Evolutionary conservation across 345 rosid species (phyloP).

Genomic region (Populus ilicifolia): DNA sequence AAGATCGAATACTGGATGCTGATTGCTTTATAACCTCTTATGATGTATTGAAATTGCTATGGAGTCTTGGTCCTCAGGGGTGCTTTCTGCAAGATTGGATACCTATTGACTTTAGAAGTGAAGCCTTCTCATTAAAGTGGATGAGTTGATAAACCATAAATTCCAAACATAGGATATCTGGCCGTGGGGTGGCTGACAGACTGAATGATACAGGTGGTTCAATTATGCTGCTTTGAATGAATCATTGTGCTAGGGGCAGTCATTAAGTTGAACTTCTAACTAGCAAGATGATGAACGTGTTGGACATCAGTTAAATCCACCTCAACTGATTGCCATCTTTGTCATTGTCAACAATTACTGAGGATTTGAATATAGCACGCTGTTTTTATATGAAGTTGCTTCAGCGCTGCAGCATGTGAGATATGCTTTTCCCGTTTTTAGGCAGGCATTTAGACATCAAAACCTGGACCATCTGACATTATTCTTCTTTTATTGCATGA

Average conservation of each 20-base stretch:
- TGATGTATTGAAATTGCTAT: background rate
- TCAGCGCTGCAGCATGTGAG: too few species aligned
- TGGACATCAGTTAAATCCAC: background rate
- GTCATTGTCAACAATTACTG: background rate
- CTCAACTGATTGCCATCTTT: background rate
- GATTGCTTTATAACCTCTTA: background rate
- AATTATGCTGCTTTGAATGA: background rate
- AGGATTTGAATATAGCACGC: background rate
- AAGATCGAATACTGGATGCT: too few species aligned
- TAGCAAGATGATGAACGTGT: background rate
- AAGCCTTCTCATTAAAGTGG: too few species aligned
- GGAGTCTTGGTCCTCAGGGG: background rate
- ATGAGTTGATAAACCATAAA: too few species aligned
- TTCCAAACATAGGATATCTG: too few species aligned
- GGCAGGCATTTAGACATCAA: background rate
- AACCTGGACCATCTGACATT: background rate
- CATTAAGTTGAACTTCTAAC: background rate
- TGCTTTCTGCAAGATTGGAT: background rate
- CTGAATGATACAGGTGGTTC: background rate
- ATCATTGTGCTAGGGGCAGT: background rate
- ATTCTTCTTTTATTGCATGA: background rate
- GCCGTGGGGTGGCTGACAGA: too few species aligned
- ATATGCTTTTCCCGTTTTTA: background rate
- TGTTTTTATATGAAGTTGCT: background rate
- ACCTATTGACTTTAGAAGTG: too few species aligned